Conservation (phyloP, 495 filamentous ascomycete species). For the Daldinia concentrica region DNA sequence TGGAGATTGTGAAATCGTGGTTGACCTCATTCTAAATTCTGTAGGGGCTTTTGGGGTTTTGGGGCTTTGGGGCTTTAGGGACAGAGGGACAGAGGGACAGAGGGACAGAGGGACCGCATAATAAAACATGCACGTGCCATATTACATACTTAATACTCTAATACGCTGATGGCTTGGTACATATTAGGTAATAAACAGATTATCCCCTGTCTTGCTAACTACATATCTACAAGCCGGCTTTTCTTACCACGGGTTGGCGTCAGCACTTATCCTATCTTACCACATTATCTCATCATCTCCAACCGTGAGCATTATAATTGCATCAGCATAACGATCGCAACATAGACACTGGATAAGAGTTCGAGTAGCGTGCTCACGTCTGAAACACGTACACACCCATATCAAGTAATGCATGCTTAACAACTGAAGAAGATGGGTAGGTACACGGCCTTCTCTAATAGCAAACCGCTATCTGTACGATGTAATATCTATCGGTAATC, state of each 20-base stretch:
- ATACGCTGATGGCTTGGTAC: too few species aligned
- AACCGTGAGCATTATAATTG: neutral
- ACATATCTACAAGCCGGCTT: neutral
- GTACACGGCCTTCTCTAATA: neutral
- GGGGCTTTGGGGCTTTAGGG: neutral
- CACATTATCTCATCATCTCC: neutral
- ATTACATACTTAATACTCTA: neutral
- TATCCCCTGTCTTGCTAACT: neutral
- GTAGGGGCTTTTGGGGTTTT: neutral
- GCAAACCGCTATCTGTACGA: neutral
- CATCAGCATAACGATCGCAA: neutral
- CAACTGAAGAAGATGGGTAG: neutral
- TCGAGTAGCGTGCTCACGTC: neutral
- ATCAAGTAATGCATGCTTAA: neutral
- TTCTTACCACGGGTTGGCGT: neutral
- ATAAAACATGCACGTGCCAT: conserved; percentile 7
- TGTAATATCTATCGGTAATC: neutral
- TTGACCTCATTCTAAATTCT: neutral
- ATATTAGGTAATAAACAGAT: conserved; percentile 5
- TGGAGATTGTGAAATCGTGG: neutral
- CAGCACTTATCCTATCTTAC: conserved; percentile 4
- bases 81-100: too few species aligned
- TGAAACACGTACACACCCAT: neutral
- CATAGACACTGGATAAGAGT: neutral
- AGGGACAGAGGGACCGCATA: too few species aligned